These are phyloP conservation scores for Blastobotrys americana DNA, from an alignment of 805 yeast species.

Conservation along the genomic window DNA sequence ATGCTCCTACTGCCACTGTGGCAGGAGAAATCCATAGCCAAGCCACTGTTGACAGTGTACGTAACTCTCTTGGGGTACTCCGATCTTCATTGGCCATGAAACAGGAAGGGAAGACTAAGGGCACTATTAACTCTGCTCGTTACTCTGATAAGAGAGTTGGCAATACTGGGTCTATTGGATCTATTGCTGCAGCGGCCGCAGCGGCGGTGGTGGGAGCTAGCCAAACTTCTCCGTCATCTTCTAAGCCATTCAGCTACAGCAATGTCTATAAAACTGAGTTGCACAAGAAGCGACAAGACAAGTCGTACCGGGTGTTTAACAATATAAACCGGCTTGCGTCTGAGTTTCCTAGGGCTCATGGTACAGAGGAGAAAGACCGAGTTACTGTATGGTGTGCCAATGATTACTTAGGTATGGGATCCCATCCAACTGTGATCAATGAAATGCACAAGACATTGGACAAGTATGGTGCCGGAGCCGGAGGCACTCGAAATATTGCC, in stretches of 20 bases:
- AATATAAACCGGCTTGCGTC: conserved; percentile 92
- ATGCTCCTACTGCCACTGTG: conserved; percentile 2
- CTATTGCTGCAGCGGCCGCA: no score
- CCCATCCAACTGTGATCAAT: conserved; percentile 60
- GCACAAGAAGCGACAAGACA: conserved; percentile 69
- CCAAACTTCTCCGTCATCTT: no score
- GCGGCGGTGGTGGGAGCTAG: no score
- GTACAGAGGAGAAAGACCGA: conserved; percentile 61
- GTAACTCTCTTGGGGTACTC: not conserved
- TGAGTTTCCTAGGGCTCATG: conserved; percentile 91
- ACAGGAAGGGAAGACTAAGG: not conserved
- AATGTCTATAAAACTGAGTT: conserved; percentile 64
- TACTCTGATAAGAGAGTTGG: no score
- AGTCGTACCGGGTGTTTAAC: conserved; percentile 92
- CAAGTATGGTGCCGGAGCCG: conserved; percentile 96
- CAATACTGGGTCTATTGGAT: no score
- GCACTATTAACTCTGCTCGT: not conserved
- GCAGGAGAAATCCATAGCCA: not conserved
- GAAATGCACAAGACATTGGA: conserved; percentile 76
- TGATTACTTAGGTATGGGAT: conserved; percentile 94
- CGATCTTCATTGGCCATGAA: not conserved
- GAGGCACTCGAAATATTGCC: conserved; percentile 98
- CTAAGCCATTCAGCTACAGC: conserved; percentile 54
- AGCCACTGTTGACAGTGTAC: not conserved
- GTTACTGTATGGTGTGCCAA: conserved; percentile 99